Evolutionary conservation across 495 filamentous ascomycete genomes (phyloP), one percentile per base, ranked within the genome.

Genomic region (Penicillium ochrochloron): DNA sequence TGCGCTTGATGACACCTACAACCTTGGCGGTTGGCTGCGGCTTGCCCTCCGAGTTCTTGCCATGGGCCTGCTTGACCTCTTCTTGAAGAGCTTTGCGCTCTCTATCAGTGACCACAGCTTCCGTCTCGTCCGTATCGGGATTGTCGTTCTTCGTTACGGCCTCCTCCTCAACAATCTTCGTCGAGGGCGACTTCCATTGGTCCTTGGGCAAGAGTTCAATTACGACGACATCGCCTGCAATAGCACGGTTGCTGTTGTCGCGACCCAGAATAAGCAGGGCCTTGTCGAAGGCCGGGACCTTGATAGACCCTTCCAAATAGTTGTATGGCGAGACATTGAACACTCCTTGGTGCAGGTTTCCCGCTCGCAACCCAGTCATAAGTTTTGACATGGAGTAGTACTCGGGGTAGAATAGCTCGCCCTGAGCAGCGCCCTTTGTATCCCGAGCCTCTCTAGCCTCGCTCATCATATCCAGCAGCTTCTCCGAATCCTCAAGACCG

Each of bases 281-380:
- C 66, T 91, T 94, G 56, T 96, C 92, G 68, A 99, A 98, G 21
- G 93, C 87, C 19, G 93, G 84, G 8, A 97, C 93, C 69, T 92
- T 89, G 53, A 98, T 89, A 12, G 92, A 92, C 10, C 92, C 96
- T 74, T 98, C 96, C 33, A 98, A 81, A 70, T 97, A 98, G 75
- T 99, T 98, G 81, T 98, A 99, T 9, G 92, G 92, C 11, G 95
- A 98, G 27, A 98, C 92, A 69, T 94, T 97, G 80, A 96, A 99
- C 17, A 90, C 87, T 42, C 95, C 95, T 75, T 98, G 94, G 75
- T 98, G 95, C 48, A 99, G 77, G 25, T 89, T 89, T 12, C 92
- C 92, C 21, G 86, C 87, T 75, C 93, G 93, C 57, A 97, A 79
- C 0, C 93, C 93, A 29, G 95, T 99, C 83, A 92, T 92, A 84